Conservation (phyloP, 495 filamentous ascomycete species). For the Penicillium cinerascens region DNA sequence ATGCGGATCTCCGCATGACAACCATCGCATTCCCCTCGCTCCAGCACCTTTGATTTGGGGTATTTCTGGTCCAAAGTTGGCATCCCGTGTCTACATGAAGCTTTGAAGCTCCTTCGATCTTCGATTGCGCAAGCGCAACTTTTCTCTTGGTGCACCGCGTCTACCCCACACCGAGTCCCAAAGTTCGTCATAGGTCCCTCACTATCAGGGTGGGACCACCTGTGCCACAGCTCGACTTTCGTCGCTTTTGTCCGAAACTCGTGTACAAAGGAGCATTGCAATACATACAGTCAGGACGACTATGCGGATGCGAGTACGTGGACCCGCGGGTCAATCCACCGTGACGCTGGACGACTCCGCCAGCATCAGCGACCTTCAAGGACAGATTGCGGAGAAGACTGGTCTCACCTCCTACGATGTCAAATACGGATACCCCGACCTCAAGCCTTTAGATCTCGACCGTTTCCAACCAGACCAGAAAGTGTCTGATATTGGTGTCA, state of each 20-base stretch:
- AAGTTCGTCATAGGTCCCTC: slow-evolving; percentile 8
- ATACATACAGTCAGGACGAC: background rate
- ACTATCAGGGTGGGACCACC: slow-evolving; percentile 1
- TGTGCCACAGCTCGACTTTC: background rate
- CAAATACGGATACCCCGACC: slow-evolving; percentile 82
- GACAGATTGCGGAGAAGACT: slow-evolving; percentile 53
- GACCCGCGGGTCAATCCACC: slow-evolving; percentile 58
- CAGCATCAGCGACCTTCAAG: slow-evolving; percentile 59
- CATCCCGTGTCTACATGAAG: background rate
- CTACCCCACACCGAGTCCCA: slow-evolving; percentile 5
- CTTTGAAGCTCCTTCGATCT: background rate
- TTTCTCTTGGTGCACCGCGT: background rate
- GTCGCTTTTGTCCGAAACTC: background rate
- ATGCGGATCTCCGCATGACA: slow-evolving; percentile 9
- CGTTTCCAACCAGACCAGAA: slow-evolving; percentile 40
- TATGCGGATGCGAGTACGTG: slow-evolving; percentile 63
- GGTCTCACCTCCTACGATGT: slow-evolving; percentile 57
- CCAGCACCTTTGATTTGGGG: background rate
- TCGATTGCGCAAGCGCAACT: background rate
- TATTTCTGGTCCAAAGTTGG: background rate
- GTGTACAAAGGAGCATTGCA: background rate
- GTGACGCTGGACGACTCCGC: slow-evolving; percentile 63
- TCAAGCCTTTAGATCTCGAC: slow-evolving; percentile 60
- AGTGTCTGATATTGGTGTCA: slow-evolving; percentile 56
- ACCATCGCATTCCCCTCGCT: background rate